Evolutionary conservation across 2,329 filamentous ascomycete genomes (phyloP).

Genomic region (Trichothecium roseum): DNA sequence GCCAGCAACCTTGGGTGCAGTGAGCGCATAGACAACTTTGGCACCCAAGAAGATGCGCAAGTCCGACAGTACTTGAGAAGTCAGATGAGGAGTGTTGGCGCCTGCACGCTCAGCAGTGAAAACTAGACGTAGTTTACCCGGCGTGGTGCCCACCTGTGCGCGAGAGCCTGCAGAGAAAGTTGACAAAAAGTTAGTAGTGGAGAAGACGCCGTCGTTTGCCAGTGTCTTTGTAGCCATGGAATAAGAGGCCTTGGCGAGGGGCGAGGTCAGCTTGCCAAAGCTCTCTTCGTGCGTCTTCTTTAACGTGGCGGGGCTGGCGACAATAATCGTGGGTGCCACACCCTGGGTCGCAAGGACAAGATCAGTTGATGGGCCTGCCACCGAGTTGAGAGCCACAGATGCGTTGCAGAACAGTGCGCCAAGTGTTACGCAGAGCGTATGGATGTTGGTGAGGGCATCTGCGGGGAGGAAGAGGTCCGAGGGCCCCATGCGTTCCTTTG

Average conservation of each 20-base stretch:
- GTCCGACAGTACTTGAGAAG: constrained; percentile 63
- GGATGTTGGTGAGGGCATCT: constrained; percentile 68
- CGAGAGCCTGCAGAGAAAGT: constrained; percentile 46
- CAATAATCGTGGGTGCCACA: constrained; percentile 71
- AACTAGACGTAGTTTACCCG: constrained; percentile 70
- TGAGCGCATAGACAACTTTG: constrained; percentile 75
- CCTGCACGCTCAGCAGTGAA: constrained; percentile 68
- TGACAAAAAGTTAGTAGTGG: constrained; percentile 39
- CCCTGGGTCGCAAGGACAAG: constrained; percentile 63
- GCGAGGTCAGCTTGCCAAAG: constrained; percentile 46
- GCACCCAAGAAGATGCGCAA: constrained; percentile 72
- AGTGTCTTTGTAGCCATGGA: constrained; percentile 62
- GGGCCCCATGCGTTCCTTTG: constrained; percentile 59
- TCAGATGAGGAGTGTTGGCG: constrained; percentile 51
- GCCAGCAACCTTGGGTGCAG: constrained; percentile 74
- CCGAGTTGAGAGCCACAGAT: constrained; percentile 80
- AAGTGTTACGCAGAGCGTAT: constrained; percentile 70
- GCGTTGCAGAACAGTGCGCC: constrained; percentile 76
- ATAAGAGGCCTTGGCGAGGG: constrained; percentile 57
- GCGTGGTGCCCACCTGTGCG: constrained; percentile 48
- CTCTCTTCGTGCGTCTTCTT: constrained; percentile 56
- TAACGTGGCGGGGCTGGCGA: constrained; percentile 66
- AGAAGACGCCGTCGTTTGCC: constrained; percentile 59
- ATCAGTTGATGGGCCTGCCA: constrained; percentile 63
- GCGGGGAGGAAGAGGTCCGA: constrained; percentile 78